These are phyloP conservation scores for rapeseed (Brassica napus) DNA, from an alignment of 345 rosid species.

Conservation along the genomic window Da-Ae NC_063439.1:1133001-1133500, in stretches of 20 bases:
- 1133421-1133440: too few species aligned
- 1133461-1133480: too few species aligned
- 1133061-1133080: background rate
- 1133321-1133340: background rate
- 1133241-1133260: too few species aligned
- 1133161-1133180: background rate
- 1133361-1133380: too few species aligned
- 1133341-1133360: background rate
- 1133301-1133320: background rate
- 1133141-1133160: slow-evolving; percentile 28
- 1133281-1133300: too few species aligned
- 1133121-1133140: background rate
- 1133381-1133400: too few species aligned
- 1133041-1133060: slow-evolving; percentile 19
- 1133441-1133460: too few species aligned
- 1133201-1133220: background rate
- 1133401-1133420: too few species aligned
- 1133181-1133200: background rate
- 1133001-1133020: background rate
- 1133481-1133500: too few species aligned
- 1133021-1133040: slow-evolving; percentile 2
- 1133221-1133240: too few species aligned
- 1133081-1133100: background rate
- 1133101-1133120: background rate
- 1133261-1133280: too few species aligned